A percentile compares a stretch with the other conserved stretches of the same genome.
These are phyloP conservation scores for Daedalea quercina DNA, from an alignment of 768 basidiomycete species.

Conservation along the genomic window DNA sequence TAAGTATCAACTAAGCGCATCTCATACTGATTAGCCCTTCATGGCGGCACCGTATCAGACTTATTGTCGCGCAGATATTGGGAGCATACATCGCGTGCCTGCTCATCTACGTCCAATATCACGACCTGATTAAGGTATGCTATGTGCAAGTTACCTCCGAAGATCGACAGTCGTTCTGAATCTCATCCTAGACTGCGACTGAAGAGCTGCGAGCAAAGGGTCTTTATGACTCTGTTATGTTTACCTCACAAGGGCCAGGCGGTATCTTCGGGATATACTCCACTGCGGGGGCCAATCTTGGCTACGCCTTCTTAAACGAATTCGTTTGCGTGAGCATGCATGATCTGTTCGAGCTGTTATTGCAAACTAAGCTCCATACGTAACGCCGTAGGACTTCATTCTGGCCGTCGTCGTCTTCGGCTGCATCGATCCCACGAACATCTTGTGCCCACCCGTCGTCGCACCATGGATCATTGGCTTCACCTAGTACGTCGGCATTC, in stretches of 20 bases:
- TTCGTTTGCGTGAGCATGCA: constrained; percentile 40
- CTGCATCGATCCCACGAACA: constrained; percentile 50
- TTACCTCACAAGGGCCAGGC: constrained; percentile 24
- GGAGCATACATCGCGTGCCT: constrained; percentile 61
- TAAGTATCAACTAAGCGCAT: neutral
- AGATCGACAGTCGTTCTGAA: constrained; percentile 15
- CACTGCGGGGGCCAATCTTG: constrained; percentile 35
- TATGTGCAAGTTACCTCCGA: neutral
- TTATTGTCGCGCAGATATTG: constrained; percentile 58
- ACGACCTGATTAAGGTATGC: constrained; percentile 38
- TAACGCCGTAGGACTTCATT: constrained; percentile 31
- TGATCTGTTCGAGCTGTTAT: neutral
- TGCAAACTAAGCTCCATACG: neutral
- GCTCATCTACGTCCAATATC: constrained; percentile 57
- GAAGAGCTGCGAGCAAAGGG: constrained; percentile 17
- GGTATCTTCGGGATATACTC: constrained; percentile 50
- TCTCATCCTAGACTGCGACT: constrained; percentile 16
- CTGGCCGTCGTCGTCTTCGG: constrained; percentile 48
- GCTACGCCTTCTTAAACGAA: constrained; percentile 46
- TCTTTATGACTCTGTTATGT: constrained; percentile 19
- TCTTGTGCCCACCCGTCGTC: constrained; percentile 44
- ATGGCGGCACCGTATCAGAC: constrained; percentile 33
- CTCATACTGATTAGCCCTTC: neutral
- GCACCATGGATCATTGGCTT: constrained; percentile 49
- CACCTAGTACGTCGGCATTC: constrained; percentile 42